phyloP scores from a whole-genome alignment of 139 green algal species.

The Pseudopediastrum boryanum region DNA sequence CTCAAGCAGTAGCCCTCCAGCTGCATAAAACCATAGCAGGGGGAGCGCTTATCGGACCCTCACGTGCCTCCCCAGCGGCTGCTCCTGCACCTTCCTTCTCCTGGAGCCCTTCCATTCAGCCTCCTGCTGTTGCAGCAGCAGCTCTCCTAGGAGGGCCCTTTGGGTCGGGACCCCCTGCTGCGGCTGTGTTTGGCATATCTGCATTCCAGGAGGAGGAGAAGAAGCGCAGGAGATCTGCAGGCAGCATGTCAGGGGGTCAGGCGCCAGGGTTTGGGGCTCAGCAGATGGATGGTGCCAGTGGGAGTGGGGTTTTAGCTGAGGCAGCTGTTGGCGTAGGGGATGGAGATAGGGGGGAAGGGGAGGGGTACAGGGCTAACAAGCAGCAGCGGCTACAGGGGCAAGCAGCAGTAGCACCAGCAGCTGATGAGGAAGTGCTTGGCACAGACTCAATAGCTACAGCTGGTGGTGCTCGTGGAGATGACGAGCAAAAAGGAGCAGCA shows the following conservation, averaged over 20 bases:
- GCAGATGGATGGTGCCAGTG: too few relatives aligned
- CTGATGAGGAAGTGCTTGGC: too few relatives aligned
- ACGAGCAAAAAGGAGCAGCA: neutral
- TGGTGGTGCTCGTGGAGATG: neutral
- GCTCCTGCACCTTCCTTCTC: neutral
- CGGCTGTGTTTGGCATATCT: conserved; percentile 26
- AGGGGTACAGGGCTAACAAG: too few relatives aligned
- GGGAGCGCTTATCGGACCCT: conserved; percentile 1
- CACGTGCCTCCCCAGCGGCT: neutral
- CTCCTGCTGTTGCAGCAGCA: conserved; percentile 8
- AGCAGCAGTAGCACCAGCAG: too few relatives aligned
- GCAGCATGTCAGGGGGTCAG: too few relatives aligned
- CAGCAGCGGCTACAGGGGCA: too few relatives aligned
- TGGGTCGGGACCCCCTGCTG: neutral
- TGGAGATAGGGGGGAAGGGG: neutral
- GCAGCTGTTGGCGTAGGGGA: neutral
- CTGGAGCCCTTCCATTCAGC: neutral
- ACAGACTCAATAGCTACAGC: too few relatives aligned
- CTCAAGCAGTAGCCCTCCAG: neutral
- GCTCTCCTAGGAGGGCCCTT: neutral
- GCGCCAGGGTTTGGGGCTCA: too few relatives aligned
- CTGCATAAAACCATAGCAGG: conserved; percentile 29
- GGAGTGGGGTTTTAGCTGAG: too few relatives aligned
- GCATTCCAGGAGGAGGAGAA: conserved; percentile 22
- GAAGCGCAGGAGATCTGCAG: conserved; percentile 18